These are phyloP conservation scores for Rubia yunnanensis DNA, from an alignment of 257 asterid species.

Conservation along the genomic window DNA sequence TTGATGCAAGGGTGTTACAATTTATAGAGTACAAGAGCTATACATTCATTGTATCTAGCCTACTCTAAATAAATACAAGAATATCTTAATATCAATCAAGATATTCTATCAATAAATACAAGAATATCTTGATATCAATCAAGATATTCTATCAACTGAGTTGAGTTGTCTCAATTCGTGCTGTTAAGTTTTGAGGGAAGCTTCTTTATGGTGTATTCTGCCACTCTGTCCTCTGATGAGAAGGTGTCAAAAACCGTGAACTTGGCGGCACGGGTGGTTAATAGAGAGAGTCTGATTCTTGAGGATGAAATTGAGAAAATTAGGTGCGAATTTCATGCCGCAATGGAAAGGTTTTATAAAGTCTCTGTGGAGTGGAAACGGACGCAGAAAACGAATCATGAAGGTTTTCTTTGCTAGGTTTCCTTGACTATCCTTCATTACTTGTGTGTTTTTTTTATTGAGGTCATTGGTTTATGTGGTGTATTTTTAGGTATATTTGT, in stretches of 20 bases:
- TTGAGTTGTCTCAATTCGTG: slow-evolving; percentile 1
- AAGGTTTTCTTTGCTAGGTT: slow-evolving; percentile 35
- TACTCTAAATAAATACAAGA: too few relatives aligned
- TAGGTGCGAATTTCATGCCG: slow-evolving; percentile 46
- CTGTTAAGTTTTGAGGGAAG: slow-evolving; percentile 30
- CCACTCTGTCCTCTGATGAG: slow-evolving; percentile 29
- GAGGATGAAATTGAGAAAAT: slow-evolving; percentile 54
- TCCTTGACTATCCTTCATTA: not conserved
- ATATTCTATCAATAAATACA: too few relatives aligned
- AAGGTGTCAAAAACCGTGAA: slow-evolving; percentile 33
- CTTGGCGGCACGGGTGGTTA: slow-evolving; percentile 19
- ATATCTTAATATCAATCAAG: too few relatives aligned
- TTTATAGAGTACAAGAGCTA: too few relatives aligned
- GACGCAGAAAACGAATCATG: slow-evolving; percentile 77
- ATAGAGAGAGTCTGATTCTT: slow-evolving; percentile 14
- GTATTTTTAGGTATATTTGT: slow-evolving; percentile 64
- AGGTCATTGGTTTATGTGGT: slow-evolving; percentile 14
- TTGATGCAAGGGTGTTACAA: too few relatives aligned
- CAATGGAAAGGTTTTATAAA: slow-evolving; percentile 56
- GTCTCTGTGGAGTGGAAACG: slow-evolving; percentile 57
- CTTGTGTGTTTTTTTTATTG: not conserved
- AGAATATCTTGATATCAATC: too few relatives aligned
- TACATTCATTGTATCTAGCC: too few relatives aligned
- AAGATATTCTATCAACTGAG: too few relatives aligned
- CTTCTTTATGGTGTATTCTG: slow-evolving; percentile 26